Base-by-base conservation (phyloP, 2,329 filamentous ascomycete genomes). In the Mollisiaceae sp. region DNA sequence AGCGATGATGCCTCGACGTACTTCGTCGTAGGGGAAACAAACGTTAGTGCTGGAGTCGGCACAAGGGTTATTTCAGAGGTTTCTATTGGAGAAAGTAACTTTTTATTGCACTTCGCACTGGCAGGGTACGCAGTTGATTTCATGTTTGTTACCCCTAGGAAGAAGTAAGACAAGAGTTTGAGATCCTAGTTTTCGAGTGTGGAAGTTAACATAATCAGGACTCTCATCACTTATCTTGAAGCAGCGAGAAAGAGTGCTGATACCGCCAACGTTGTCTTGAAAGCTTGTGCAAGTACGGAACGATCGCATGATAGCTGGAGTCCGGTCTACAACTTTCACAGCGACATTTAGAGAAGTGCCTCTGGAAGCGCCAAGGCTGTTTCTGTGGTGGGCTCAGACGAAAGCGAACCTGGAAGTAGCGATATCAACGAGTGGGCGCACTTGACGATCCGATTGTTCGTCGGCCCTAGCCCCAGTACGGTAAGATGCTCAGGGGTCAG, bases 301-400 rank as follows among this genome's bases (percentile, higher is more conserved):
- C 15, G 52, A 56, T 56, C 52, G 27, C 4, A 15, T 36, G 8
- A 38, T 57, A 20, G 32, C 54, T 11, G 54, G 54, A 57, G 32
- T 57, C 3, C 32, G 54, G 11, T 38, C 32, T 12, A 57, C 54
- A 15, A 57, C 54, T 9, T 57, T 57, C n/a, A 57, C 54, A 27
- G 54, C 24, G 18, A 57, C 35, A 3, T 57, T 57, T 8, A 22
- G 32, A 24, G 36, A 36, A 38, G 24, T 27, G 8, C 20, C 2
- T 14, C 2, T 12, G 18, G 22, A 52, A 32, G 24, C n/a, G 15
- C 8, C 2, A 32, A 11, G 20, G 9, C 9, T 22, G 47, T 15
- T 8, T 11, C 11, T 27, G 47, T 14, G 11, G 47, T 20, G 18
- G 47, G 47, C 3, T 8, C 3, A 24, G 22, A 32, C 2, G 47